These are phyloP conservation scores for Nematocida minor DNA, from an alignment of 371 early-diverging fungal genomes.

Conservation along the genomic window DNA sequence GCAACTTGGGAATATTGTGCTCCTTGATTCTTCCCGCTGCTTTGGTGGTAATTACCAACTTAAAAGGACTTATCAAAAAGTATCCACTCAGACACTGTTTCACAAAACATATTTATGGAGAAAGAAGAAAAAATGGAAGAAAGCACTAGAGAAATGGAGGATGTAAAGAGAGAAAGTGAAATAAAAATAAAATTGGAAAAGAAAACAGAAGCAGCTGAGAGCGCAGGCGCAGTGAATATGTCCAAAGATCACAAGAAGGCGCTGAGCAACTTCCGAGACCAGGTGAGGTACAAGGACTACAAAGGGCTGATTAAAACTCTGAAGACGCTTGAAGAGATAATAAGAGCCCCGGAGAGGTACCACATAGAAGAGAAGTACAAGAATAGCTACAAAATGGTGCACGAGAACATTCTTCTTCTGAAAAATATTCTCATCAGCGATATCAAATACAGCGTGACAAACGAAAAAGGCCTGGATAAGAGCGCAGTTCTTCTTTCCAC, in stretches of 20 bases:
- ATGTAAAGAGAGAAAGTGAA: background rate
- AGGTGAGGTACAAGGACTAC: constrained; percentile 51
- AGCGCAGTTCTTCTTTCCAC: constrained; percentile 44
- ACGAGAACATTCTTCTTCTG: constrained; percentile 44
- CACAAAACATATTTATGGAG: constrained; percentile 24
- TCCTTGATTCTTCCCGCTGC: background rate
- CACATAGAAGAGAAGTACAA: constrained; percentile 43
- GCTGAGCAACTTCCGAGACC: constrained; percentile 44
- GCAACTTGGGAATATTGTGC: constrained; percentile 28
- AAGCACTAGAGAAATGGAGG: background rate
- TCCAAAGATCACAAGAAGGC: constrained; percentile 43
- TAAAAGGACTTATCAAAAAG: constrained; percentile 26
- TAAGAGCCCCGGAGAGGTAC: background rate
- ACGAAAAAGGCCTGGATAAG: constrained; percentile 44
- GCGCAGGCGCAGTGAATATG: background rate
- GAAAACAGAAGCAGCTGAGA: background rate
- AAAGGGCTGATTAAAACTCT: constrained; percentile 41
- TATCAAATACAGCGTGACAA: constrained; percentile 40
- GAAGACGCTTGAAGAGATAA: background rate
- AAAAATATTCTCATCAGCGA: constrained; percentile 50
- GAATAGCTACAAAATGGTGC: background rate
- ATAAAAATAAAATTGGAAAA: no score
- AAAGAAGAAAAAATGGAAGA: no score
- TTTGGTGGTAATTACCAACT: constrained; percentile 12
- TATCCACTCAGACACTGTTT: constrained; percentile 33